These are phyloP conservation scores for Xerocomellus chrysenteron DNA, from an alignment of 768 basidiomycete genomes.

Conservation along the genomic window DNA sequence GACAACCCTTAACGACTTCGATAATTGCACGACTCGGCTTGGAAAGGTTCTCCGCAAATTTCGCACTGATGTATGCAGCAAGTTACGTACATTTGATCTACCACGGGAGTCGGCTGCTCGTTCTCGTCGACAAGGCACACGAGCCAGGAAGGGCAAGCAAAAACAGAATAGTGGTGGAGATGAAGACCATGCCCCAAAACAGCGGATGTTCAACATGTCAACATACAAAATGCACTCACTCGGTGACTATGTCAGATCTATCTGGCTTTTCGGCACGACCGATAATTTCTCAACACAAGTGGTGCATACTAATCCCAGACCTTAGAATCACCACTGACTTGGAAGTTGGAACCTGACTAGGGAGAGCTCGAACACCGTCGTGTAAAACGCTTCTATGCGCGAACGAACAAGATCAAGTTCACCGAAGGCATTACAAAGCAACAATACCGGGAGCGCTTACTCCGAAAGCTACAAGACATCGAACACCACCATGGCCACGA, in stretches of 20 bases:
- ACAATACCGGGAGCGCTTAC: slow-evolving; percentile 13
- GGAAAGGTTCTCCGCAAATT: slow-evolving; percentile 28
- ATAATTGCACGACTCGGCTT: slow-evolving; percentile 17
- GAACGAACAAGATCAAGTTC: slow-evolving; percentile 36
- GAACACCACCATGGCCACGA: not conserved
- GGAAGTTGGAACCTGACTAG: not conserved
- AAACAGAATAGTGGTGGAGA: not conserved
- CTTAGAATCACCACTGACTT: no score
- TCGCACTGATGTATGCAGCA: slow-evolving; percentile 13
- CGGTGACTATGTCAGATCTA: slow-evolving; percentile 13
- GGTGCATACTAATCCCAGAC: slow-evolving; percentile 17
- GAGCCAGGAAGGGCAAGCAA: no score
- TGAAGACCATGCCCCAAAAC: not conserved
- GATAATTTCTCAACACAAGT: slow-evolving; percentile 38
- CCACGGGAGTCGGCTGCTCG: slow-evolving; percentile 31
- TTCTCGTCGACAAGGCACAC: not conserved
- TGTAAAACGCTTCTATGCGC: slow-evolving; percentile 38
- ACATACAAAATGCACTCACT: slow-evolving; percentile 22
- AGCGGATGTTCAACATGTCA: slow-evolving; percentile 8
- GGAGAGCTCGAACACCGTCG: slow-evolving; percentile 36
- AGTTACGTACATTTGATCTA: slow-evolving; percentile 32
- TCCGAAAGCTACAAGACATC: not conserved
- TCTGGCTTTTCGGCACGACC: slow-evolving; percentile 9
- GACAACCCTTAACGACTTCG: slow-evolving; percentile 20
- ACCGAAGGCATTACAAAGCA: slow-evolving; percentile 30